These are phyloP conservation scores for Neonothopanus nambi DNA, from an alignment of 1,284 basidiomycete genomes.

Conservation along the genomic window DNA sequence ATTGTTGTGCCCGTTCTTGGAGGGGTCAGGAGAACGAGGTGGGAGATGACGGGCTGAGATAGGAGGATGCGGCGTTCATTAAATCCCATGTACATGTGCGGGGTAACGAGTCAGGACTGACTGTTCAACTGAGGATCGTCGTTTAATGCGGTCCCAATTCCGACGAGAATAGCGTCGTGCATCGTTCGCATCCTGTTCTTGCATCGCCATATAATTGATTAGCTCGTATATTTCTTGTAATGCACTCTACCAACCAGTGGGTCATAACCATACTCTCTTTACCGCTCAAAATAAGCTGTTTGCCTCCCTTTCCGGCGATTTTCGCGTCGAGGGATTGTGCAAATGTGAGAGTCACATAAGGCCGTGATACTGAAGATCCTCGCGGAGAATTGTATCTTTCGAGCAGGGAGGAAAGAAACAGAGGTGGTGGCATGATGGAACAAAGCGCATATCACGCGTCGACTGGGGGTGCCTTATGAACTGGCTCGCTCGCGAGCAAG, in stretches of 20 bases:
- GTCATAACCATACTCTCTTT: slow-evolving; percentile 93
- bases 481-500: no score
- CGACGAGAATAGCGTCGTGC: slow-evolving; percentile 93
- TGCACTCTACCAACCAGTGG: slow-evolving; percentile 65
- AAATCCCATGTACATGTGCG: slow-evolving; percentile 3
- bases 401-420: slow-evolving; percentile 12
- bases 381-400: slow-evolving; percentile 2
- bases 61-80: not conserved
- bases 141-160: slow-evolving; percentile 87
- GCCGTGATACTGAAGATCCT: slow-evolving; percentile 32
- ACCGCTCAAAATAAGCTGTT: slow-evolving; percentile 83
- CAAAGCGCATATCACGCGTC: not conserved
- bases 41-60: slow-evolving; percentile 58
- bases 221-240: not conserved
- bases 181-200: slow-evolving; percentile 74
- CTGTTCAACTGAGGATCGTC: slow-evolving; percentile 95
- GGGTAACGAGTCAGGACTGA: slow-evolving; percentile 35
- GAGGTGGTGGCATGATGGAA: slow-evolving; percentile 1
- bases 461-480: no score
- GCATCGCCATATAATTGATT: not conserved
- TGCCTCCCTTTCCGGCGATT: slow-evolving; percentile 77
- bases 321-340: slow-evolving; percentile 95
- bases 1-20: slow-evolving; percentile 24
- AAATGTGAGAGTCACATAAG: slow-evolving; percentile 85
- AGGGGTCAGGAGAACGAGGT: slow-evolving; percentile 26